phyloP scores from a whole-genome alignment of 306 rosid species.

The Ormosia semicastrata region DNA sequence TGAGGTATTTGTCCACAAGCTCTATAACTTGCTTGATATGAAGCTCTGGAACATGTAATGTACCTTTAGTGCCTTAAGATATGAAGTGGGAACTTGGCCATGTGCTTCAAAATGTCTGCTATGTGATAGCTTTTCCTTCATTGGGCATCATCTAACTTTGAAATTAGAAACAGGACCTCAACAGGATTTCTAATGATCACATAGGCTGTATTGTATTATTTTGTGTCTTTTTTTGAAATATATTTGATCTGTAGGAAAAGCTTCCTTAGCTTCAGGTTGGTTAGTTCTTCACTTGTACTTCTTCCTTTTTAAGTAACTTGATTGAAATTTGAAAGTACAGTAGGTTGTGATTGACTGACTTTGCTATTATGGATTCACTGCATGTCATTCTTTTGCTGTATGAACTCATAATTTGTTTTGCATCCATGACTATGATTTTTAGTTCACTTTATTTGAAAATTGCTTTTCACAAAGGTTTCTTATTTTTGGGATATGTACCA shows the following conservation, averaged over 20 bases:
- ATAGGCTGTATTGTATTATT: not conserved
- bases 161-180: not conserved
- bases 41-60: not conserved
- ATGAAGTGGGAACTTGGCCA: not conserved
- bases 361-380: not conserved
- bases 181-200: not conserved
- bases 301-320: not conserved
- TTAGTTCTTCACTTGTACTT: not conserved
- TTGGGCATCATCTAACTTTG: not conserved
- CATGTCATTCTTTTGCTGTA: not conserved
- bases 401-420: not conserved
- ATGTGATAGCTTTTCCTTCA: not conserved
- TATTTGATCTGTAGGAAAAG: not conserved
- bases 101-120: not conserved
- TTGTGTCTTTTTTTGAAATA: not conserved
- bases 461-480: not conserved
- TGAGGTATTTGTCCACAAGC: conserved; percentile 50
- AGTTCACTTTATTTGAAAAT: conserved; percentile 16
- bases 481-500: not conserved
- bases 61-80: not conserved
- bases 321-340: not conserved
- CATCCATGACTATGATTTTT: not conserved
- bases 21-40: not conserved
- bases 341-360: not conserved
- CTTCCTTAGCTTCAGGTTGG: not conserved